phyloP scores from a whole-genome alignment of 2,329 filamentous ascomycete genomes.

The Clarireedia hainanense region DNA sequence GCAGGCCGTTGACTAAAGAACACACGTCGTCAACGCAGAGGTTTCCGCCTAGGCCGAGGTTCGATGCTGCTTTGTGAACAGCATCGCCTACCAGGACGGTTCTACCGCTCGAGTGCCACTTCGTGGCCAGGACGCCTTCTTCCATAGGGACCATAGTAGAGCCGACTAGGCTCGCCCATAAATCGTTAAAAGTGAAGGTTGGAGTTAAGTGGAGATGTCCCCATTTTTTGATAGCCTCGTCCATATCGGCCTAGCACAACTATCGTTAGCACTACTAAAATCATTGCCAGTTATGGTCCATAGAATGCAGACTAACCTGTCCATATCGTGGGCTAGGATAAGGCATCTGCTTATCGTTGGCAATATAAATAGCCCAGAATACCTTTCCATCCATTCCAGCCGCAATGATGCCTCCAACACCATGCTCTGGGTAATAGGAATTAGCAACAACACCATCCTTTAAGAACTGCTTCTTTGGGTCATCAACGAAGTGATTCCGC shows the following conservation, averaged over 20 bases:
- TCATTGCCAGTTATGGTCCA: neutral
- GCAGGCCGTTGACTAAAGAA: neutral
- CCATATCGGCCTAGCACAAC: neutral
- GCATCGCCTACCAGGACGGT: slow-evolving; percentile 1
- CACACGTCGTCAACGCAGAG: slow-evolving; percentile 3
- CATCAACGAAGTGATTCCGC: neutral
- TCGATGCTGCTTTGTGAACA: neutral
- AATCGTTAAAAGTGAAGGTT: neutral
- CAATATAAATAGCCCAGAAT: slow-evolving; percentile 3
- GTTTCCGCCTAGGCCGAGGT: neutral
- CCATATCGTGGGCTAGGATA: slow-evolving; percentile 1
- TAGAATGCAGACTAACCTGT: neutral
- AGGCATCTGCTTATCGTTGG: neutral
- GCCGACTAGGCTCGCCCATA: neutral
- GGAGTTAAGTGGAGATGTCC: neutral
- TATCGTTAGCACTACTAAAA: neutral
- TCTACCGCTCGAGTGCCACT: slow-evolving; percentile 2
- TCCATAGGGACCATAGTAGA: neutral
- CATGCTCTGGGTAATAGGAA: slow-evolving; percentile 1
- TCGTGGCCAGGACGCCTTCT: neutral
- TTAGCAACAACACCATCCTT: neutral
- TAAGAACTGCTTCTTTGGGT: neutral
- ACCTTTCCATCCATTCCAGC: slow-evolving; percentile 2
- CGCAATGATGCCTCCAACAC: neutral
- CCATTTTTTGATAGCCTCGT: neutral